Evolutionary conservation across 495 filamentous ascomycete genomes (phyloP).

Genomic region (Podospora bellae-mahoneyi): DNA sequence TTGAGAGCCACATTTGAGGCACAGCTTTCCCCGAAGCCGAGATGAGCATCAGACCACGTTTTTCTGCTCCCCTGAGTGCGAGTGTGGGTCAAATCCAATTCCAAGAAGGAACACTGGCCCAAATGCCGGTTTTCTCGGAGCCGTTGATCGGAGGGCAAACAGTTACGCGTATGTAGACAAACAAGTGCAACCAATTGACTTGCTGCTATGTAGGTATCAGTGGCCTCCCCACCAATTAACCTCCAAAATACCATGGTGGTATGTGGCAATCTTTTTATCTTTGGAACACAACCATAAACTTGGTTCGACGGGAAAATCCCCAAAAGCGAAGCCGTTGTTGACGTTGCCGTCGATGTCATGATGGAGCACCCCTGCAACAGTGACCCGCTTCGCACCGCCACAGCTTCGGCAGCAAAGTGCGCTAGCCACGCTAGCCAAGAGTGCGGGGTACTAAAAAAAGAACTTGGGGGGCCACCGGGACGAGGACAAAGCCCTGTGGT

Average conservation of each 20-base stretch:
- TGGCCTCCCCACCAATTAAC: background rate
- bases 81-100: background rate
- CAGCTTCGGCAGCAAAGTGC: background rate
- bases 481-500: background rate
- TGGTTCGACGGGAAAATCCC: background rate
- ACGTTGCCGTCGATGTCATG: conserved; percentile 2
- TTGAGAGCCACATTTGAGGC: background rate
- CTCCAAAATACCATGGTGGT: background rate
- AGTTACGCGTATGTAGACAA: background rate
- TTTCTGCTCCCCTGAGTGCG: background rate
- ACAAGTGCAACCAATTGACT: background rate
- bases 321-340: background rate
- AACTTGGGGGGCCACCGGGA: background rate
- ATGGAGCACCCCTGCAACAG: background rate
- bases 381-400: background rate
- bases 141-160: background rate
- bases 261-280: background rate
- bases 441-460: conserved; percentile 8
- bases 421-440: background rate
- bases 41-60: background rate
- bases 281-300: background rate
- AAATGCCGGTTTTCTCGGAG: background rate
- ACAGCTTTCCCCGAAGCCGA: background rate
- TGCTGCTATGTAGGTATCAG: too few relatives aligned
- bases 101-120: background rate